Evolutionary conservation across 75 land plant genomes (phyloP).

Genomic region (Azolla pinnata): DNA sequence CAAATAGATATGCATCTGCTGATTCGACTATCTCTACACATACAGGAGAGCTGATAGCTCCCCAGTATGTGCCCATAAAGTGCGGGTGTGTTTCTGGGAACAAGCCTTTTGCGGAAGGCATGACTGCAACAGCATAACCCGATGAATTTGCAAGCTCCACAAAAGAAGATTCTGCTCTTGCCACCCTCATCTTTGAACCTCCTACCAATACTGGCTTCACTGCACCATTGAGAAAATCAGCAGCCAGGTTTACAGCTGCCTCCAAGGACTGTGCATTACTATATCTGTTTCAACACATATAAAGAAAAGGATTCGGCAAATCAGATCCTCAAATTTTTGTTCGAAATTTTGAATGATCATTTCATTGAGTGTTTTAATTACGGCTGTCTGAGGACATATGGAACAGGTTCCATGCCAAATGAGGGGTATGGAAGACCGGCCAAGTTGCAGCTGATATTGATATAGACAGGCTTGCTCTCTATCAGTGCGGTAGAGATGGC

Average conservation of each 20-base stretch:
- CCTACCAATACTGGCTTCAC: constrained; percentile 66
- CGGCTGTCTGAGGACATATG: constrained; percentile 44
- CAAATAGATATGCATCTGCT: constrained; percentile 68
- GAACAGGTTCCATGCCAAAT: constrained; percentile 46
- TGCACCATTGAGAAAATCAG: constrained; percentile 52
- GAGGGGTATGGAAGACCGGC: constrained; percentile 53
- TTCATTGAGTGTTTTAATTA: neutral
- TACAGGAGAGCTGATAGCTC: constrained; percentile 54
- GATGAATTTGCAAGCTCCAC: constrained; percentile 46
- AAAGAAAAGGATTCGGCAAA: neutral
- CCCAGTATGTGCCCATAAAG: constrained; percentile 88
- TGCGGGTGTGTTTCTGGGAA: constrained; percentile 55
- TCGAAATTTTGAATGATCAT: neutral
- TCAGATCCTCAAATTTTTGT: neutral
- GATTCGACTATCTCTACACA: constrained; percentile 75
- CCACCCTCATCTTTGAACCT: constrained; percentile 55
- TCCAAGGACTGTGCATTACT: constrained; percentile 53
- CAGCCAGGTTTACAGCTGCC: constrained; percentile 57
- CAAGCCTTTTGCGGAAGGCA: constrained; percentile 66
- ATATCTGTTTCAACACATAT: constrained; percentile 20
- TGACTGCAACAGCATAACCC: constrained; percentile 56
- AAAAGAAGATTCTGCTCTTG: constrained; percentile 47
- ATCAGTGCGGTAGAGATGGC: constrained; percentile 59
- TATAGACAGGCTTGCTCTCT: constrained; percentile 70
- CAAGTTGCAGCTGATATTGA: constrained; percentile 61